Conservation (phyloP, 495 filamentous ascomycete genomes). For the Aspergillus hancockii region DNA sequence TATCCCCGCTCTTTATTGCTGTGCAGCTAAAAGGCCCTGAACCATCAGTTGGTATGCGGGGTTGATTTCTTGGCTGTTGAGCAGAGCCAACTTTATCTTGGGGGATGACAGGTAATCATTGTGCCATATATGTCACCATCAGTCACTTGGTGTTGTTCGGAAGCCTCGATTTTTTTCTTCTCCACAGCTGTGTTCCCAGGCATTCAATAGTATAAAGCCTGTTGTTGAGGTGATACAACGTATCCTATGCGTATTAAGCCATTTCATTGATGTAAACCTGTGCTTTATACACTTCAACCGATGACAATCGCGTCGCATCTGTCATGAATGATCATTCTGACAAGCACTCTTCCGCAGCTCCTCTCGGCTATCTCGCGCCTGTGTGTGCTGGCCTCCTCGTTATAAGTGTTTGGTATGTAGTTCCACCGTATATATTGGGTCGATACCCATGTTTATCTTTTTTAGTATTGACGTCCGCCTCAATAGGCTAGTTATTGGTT, state of each 20-base stretch:
- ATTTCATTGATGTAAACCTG: conserved; percentile 3
- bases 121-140: not conserved
- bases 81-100: not conserved
- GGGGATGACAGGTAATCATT: not conserved
- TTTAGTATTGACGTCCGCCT: conserved; percentile 11
- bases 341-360: conserved; percentile 2
- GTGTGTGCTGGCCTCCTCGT: conserved; percentile 5
- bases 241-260: not conserved
- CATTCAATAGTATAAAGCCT: too few species aligned
- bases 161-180: not conserved
- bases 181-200: not conserved
- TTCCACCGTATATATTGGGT: not conserved
- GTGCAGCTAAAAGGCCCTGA: not conserved
- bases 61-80: not conserved
- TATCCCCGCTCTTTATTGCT: not conserved
- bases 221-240: not conserved
- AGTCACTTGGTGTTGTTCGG: too few species aligned
- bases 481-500: conserved; percentile 18
- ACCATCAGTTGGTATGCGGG: not conserved
- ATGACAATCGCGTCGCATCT: not conserved
- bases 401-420: conserved; percentile 9
- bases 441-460: not conserved
- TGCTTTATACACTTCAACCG: not conserved
- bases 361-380: conserved; percentile 12
- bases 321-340: conserved; percentile 11